Evolutionary conservation across 345 rosid species (phyloP), one percentile per base, ranked within the genome.

Genomic region (Lepidium sativum): DNA sequence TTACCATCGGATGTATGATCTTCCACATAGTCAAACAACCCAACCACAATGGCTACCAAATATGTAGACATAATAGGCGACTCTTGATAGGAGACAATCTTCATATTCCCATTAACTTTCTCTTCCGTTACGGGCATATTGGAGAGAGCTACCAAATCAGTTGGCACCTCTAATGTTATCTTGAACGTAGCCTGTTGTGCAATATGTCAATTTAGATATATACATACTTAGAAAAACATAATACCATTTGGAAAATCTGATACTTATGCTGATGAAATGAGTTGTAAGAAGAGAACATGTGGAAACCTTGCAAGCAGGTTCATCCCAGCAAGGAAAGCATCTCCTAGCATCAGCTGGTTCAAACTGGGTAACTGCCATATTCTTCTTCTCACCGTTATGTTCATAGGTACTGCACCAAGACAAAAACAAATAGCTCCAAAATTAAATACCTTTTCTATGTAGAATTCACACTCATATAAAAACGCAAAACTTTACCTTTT

Each of bases 291-390:
- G 35, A 49, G 25, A 49, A 32, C 6, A 34, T 6, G 53, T 31
- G 54, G 10, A 68, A 31, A 87, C 98, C 96, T 94, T 94, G 96
- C 87, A 86, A 66, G 91, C 87, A 65, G 99, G 99, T 75, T 94
- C 97, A 64, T 94, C 99, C 99, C 99, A 90, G 61, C 99, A 94
- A 0, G 99, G 99, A 72, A 94, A 90, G 75, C 96, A 94, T 68
- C 84, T 80, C 72, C 99, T 82, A 21, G 97, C 97, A 80, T 94
- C 96, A 57, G 84, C 96, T 4, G 97, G 97, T 78, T 90, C 99
- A 74, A 94, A 94, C 75, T 94, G 97, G 1, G 97, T 94, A 50
- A 90, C 99, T 4, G 95, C 99, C 99, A 94, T 88, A 49, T 94
- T 88, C 87, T 82, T 94, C 84, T 83, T 90, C 80, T 88, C 91